These are phyloP conservation scores for Nicotiana obtusifolia DNA, from an alignment of 257 asterid genomes.

Conservation along the genomic window DNA sequence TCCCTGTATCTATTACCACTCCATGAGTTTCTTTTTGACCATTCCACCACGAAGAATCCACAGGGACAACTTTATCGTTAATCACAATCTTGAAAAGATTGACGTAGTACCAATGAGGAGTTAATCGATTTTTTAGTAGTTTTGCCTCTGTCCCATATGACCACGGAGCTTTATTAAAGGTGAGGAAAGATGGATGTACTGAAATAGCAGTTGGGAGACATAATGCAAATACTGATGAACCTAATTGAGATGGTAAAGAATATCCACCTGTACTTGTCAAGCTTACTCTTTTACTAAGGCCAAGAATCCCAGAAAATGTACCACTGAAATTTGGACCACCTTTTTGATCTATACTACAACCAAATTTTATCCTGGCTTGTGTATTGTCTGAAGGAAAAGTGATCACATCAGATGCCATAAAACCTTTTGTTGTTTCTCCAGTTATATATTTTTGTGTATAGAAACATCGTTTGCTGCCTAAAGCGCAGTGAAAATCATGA, in stretches of 20 bases:
- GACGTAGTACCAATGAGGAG: neutral
- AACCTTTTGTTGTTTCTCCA: neutral
- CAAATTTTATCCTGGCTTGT: neutral
- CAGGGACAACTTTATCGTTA: neutral
- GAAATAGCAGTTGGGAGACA: neutral
- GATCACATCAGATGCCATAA: neutral
- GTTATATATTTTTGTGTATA: neutral
- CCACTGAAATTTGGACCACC: neutral
- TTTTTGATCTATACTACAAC: neutral
- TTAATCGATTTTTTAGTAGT: neutral
- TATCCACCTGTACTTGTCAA: neutral
- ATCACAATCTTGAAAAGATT: neutral
- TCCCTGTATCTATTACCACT: neutral
- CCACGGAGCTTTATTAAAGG: slow-evolving; percentile 1
- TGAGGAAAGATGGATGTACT: neutral
- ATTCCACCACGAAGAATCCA: neutral
- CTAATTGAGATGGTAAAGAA: neutral
- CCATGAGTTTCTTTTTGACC: neutral
- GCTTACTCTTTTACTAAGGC: neutral
- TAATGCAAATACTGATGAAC: neutral
- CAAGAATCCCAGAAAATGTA: neutral
- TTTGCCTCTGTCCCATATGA: neutral
- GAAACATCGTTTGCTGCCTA: neutral
- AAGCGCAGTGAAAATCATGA: neutral
- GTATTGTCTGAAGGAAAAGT: neutral